A percentile compares a stretch with the other conserved stretches of the same genome.
Evolutionary conservation across 2,329 filamentous ascomycete genomes (phyloP).

Genomic region (Stachybotrys elegans): DNA sequence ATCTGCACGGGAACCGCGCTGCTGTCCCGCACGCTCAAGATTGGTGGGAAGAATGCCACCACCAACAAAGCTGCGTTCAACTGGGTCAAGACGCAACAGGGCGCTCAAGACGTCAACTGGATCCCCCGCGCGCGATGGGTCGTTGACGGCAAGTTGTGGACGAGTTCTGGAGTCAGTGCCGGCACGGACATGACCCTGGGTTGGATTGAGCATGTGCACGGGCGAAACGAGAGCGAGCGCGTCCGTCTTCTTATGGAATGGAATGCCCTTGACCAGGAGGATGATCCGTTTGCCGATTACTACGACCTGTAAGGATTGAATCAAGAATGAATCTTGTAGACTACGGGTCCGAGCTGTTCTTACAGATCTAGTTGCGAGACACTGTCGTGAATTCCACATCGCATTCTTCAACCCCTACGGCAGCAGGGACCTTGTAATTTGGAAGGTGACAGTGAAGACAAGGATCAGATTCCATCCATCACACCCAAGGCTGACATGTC

Average conservation of each 20-base stretch:
- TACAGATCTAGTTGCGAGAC: no score
- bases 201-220: constrained; percentile 49
- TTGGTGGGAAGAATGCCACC: constrained; percentile 1
- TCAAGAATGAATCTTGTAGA: no score
- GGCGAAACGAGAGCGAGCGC: constrained; percentile 28
- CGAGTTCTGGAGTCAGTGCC: constrained; percentile 50
- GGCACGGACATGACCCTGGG: constrained; percentile 58
- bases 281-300: constrained; percentile 9
- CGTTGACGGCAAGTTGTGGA: constrained; percentile 53
- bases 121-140: constrained; percentile 52
- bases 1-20: constrained; percentile 2
- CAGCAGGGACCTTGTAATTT: no score
- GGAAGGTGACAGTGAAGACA: no score
- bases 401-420: no score
- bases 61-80: constrained; percentile 3
- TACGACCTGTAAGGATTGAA: no score
- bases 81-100: background rate
- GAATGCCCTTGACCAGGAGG: constrained; percentile 5
- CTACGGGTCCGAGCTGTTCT: no score
- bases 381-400: no score
- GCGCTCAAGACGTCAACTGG: constrained; percentile 38
- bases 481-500: no score
- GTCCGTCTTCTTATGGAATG: constrained; percentile 8
- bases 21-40: constrained; percentile 1
- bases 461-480: no score